Evolutionary conservation across 2,329 filamentous ascomycete genomes (phyloP).

Genomic region (Ceratocystis huliohia): DNA sequence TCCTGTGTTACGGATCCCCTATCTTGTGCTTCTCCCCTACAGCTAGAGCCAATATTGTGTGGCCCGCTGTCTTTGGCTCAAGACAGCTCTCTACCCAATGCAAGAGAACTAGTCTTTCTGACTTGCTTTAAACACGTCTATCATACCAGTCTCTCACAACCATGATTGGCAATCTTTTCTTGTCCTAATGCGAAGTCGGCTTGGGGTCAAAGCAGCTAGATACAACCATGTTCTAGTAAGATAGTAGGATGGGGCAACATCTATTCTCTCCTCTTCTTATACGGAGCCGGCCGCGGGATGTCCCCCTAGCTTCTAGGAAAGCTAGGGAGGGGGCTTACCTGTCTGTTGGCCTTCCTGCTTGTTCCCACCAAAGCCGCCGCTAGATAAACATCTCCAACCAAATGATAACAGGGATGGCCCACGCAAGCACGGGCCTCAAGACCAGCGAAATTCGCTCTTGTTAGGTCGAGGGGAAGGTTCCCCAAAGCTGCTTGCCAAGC

Average conservation of each 20-base stretch:
- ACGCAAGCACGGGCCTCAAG: neutral
- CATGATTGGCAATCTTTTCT: neutral
- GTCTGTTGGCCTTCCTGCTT: neutral
- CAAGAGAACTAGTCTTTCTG: too few species aligned
- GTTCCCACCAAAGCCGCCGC: neutral
- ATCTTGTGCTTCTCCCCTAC: neutral
- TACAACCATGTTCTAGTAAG: neutral
- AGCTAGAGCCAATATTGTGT: neutral
- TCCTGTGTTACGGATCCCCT: neutral
- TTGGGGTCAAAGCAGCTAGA: neutral
- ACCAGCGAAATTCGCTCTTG: neutral
- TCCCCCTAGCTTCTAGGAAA: neutral
- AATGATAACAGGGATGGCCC: neutral
- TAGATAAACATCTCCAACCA: neutral
- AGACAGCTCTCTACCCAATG: too few species aligned
- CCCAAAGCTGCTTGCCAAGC: neutral
- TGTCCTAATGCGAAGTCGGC: slow-evolving; percentile 5
- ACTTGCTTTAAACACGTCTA: neutral
- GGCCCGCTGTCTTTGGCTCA: neutral
- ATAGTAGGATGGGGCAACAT: neutral
- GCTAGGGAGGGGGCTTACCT: neutral
- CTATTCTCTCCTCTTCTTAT: neutral
- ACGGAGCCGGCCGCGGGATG: slow-evolving; percentile 1
- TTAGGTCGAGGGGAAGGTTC: neutral
- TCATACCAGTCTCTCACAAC: neutral